Base-by-base conservation (phyloP, 257 asterid species). In the Agastache rugosa region DNA sequence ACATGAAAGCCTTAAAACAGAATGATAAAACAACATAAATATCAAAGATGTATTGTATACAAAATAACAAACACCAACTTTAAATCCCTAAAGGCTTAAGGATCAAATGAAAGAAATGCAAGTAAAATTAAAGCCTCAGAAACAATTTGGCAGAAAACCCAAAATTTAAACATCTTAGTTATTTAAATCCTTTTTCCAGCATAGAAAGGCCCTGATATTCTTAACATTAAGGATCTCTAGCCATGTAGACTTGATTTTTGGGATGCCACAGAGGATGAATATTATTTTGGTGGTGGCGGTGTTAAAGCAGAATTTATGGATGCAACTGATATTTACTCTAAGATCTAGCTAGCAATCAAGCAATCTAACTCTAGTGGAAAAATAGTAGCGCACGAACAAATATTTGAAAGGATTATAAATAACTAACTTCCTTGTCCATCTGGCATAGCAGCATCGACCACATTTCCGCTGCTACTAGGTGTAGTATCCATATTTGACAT, bases 391-490 rank as follows among this genome's bases (percentile, higher is more conserved):
- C 34, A 67, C 11, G 9, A 63, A 59, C 34, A 67, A 69, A 48
- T 6, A 42, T 8, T 29, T 61, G 20, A 77, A 41, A 31, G 67
- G 78, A 58, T 64, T 61, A 37, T 6, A 56, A 73, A 73, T 42
- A 69, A 88, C 98, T 89, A 23, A 95, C 99, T 90, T 86, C 99
- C 99, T 78, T 81, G 85, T 84, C 99, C 98, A 75, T 95, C 99
- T 31, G 99, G 96, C 63, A 95, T 72, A 67, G 87, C 79, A 65
- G 84, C 79, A 68, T 85, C 96, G 19, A 27, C 86, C 20, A 47
- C 80, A 67, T 82, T 69, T 70, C 79, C 81, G 60, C 85, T 87
- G 60, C 82, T 83, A 75, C 96, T 85, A 41, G 91, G 86, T 48
- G 89, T 71, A 41, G 80, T 71, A 64, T 88, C 90, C 93, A 84